A percentile compares a stretch with the other conserved stretches of the same genome.
These are phyloP conservation scores for Nothopassalora personata DNA, from an alignment of 2,329 filamentous ascomycete species.

Conservation along the genomic window DNA sequence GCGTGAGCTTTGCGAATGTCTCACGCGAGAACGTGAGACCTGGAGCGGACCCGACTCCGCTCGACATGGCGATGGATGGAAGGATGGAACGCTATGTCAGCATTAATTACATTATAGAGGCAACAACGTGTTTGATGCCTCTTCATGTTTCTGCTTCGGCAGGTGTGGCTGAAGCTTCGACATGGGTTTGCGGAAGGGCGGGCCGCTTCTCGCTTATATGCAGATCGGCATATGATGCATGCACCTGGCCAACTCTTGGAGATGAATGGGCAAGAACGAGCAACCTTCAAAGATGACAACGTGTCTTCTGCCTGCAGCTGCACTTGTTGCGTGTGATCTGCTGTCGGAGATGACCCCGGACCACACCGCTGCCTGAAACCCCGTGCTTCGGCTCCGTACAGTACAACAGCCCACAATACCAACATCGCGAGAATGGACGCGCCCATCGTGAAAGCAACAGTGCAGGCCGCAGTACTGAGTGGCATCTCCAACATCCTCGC, in stretches of 20 bases:
- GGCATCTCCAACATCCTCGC: constrained; percentile 68
- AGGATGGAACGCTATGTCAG: not conserved
- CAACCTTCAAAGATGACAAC: too few relatives aligned
- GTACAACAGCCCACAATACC: not conserved
- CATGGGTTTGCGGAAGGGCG: not conserved
- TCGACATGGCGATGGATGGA: not conserved
- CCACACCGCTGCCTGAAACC: not conserved
- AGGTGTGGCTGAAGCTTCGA: not conserved
- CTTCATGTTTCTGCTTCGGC: not conserved
- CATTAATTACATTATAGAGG: not conserved
- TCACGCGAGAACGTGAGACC: constrained; percentile 53
- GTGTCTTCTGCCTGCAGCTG: too few relatives aligned
- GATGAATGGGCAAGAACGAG: not conserved
- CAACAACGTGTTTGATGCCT: too few relatives aligned
- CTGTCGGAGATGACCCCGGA: too few relatives aligned
- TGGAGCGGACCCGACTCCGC: constrained; percentile 9
- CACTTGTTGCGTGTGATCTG: too few relatives aligned
- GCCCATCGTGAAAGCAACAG: constrained; percentile 54
- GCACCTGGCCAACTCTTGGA: not conserved
- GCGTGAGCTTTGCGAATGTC: constrained; percentile 84
- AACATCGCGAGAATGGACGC: constrained; percentile 35
- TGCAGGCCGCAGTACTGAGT: constrained; percentile 62
- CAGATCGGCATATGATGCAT: not conserved
- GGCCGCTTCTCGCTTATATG: not conserved
- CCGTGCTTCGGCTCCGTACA: not conserved